Evolutionary conservation across 768 basidiomycete genomes (phyloP).

Genomic region (Phallus indusiatus): DNA sequence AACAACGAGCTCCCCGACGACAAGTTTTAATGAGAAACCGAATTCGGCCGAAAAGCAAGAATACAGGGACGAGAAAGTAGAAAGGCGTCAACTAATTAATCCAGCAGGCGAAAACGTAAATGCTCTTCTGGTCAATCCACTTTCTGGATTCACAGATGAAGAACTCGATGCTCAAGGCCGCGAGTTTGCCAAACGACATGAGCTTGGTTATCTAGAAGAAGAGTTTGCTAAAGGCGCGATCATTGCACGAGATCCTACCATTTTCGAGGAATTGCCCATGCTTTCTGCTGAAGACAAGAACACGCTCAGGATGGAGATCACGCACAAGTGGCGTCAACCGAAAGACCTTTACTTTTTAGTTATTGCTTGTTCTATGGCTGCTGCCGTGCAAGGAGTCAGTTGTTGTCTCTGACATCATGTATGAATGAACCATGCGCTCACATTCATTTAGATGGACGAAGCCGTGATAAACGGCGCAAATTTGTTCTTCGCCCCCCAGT

Average conservation of each 20-base stretch:
- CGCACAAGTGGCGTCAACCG: slow-evolving; percentile 42
- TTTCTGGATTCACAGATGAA: slow-evolving; percentile 49
- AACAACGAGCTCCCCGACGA: too few species aligned
- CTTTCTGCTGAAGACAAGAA: slow-evolving; percentile 36
- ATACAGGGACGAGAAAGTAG: not conserved
- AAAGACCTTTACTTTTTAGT: slow-evolving; percentile 39
- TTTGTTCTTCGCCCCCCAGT: slow-evolving; percentile 46
- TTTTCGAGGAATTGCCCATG: slow-evolving; percentile 29
- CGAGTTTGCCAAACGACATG: slow-evolving; percentile 41
- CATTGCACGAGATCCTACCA: slow-evolving; percentile 56
- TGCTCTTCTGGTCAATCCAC: slow-evolving; percentile 45
- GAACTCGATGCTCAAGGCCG: slow-evolving; percentile 52
- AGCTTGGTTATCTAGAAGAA: slow-evolving; percentile 21
- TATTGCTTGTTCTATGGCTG: slow-evolving; percentile 58
- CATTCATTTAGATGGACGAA: slow-evolving; percentile 29
- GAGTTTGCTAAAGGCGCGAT: slow-evolving; percentile 61
- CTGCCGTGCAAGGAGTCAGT: slow-evolving; percentile 62
- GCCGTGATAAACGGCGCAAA: slow-evolving; percentile 52
- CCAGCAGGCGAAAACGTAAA: slow-evolving; percentile 13
- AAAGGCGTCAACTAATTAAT: not conserved
- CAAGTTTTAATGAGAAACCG: not conserved
- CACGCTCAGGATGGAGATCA: slow-evolving; percentile 35
- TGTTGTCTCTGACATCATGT: not conserved
- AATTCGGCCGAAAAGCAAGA: not conserved
- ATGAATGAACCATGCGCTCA: slow-evolving; percentile 13